Evolutionary conservation across 1,284 basidiomycete genomes (phyloP), one percentile per base, ranked within the genome.

Genomic region (Malassezia equina): DNA sequence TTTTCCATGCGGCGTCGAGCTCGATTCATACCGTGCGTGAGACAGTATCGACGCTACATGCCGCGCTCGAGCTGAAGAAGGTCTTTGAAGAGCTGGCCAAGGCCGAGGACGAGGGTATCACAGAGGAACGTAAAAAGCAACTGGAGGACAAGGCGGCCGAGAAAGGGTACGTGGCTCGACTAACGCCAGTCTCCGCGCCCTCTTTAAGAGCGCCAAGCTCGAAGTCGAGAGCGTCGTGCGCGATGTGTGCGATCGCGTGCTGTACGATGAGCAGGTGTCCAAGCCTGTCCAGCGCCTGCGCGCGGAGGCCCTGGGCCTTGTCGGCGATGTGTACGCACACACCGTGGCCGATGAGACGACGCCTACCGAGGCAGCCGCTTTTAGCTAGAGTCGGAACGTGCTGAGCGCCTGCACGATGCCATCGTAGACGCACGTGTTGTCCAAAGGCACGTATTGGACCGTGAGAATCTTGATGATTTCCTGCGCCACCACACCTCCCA

Each of bases 391-490:
- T n/a, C 52, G 57, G 32, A 71, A 69, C 0, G 61, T 62, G 24
- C 66, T 64, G 27, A 73, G 59, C 2, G 68, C 64, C 52, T 69
- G 62, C 33, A 85, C 84, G 47, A 96, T 82, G 57, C 95, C 80
- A 77, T 98, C 90, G 50, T 93, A 80, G 24, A 90, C 79, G 62
- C 86, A 88, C 59, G 85, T 86, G 19, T 90, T 88, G 65, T 86
- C 83, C 54, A 94, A 81, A 2, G 93, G 93, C 19, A 90, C 80
- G 75, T 99, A 99, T 77, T 98, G 94, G 70, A 84, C 84, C 58
- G 93, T 96, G 66, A 95, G 85, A 76, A 96, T 81, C 80, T 99
- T 98, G 81, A 98, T 96, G 7, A 84, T 84, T 76, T 98, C 94
- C 67, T 98, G 94, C n/a, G 90, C 90, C 24, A 91, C 86, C 17